Percentiles rank a stretch among this genome's conserved stretches.
Evolutionary conservation across 768 basidiomycete species (phyloP).

Genomic region (Leucocoprinus sp.): DNA sequence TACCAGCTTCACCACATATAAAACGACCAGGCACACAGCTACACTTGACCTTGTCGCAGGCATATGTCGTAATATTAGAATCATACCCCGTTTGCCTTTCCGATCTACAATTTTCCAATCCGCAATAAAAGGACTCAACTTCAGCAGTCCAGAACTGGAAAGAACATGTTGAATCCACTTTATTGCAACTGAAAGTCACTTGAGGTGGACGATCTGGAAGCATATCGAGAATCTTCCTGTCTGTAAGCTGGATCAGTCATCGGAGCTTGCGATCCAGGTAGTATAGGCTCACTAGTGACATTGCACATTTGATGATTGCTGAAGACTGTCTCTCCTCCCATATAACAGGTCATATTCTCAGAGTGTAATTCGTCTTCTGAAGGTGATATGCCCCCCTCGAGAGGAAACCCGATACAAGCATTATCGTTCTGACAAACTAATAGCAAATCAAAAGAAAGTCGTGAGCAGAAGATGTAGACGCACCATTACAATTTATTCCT

Average conservation of each 20-base stretch:
- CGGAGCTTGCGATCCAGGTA: not conserved
- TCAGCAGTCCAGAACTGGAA: slow-evolving; percentile 99
- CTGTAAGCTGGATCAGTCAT: slow-evolving; percentile 29
- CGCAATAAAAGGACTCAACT: slow-evolving; percentile 94
- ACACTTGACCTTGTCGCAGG: slow-evolving; percentile 80
- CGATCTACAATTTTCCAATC: slow-evolving; percentile 62
- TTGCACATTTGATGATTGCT: slow-evolving; percentile 97
- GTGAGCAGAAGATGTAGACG: slow-evolving; percentile 15
- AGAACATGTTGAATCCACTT: slow-evolving; percentile 52
- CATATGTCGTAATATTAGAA: slow-evolving; percentile 66
- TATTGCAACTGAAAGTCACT: slow-evolving; percentile 92
- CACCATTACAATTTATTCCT: slow-evolving; percentile 97
- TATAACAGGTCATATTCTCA: slow-evolving; percentile 82
- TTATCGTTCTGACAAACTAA: slow-evolving; percentile 80
- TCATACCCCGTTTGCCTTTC: slow-evolving; percentile 42
- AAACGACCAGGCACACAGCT: slow-evolving; percentile 90
- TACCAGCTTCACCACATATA: slow-evolving; percentile 93
- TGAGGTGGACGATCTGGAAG: slow-evolving; percentile 84
- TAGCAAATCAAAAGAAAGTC: not conserved
- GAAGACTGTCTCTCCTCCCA: slow-evolving; percentile 87
- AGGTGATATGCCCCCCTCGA: slow-evolving; percentile 26
- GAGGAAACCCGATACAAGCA: slow-evolving; percentile 74
- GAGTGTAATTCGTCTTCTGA: slow-evolving; percentile 12
- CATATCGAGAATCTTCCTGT: slow-evolving; percentile 93
- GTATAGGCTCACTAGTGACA: slow-evolving; percentile 74